Base-by-base conservation (phyloP, 441 rosid genomes). In the Pelargonium cotyledonis region DNA sequence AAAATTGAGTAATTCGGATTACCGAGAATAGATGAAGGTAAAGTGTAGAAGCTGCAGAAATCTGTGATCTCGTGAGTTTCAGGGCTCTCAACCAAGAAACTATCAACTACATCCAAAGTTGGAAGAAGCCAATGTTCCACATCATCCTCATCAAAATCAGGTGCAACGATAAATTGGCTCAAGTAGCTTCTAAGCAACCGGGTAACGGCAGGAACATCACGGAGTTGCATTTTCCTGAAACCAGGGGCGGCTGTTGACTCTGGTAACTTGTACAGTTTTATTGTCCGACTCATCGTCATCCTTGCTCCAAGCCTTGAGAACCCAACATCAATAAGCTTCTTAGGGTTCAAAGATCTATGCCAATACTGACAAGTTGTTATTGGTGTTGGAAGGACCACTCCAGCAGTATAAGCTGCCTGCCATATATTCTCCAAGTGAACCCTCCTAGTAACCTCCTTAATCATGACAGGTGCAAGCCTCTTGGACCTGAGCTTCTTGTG, bases 401-500 rank as follows among this genome's bases (percentile, higher is more conserved):
- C 97, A 16, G 98, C 96, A 0, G 98, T 94, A 72, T 94, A 91
- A 35, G 97, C 96, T 0, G 98, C 98, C 73, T 94, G 98, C 97
- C 97, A 94, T 4, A 87, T 86, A 70, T 89, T 86, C 86, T 94
- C 97, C 85, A 88, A 70, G 65, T 88, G 97, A 78, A 94, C 97
- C 77, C 97, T 84, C 74, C 98, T 85, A 1, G 96, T 88, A 6
- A 94, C 94, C 80, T 94, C 98, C 88, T 94, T 94, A 61, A 94
- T 94, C 97, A 94, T 83, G 23, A 94, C 98, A 2, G 98, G 98
- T 4, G 98, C 96, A 1, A 94, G 90, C 46, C 98, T 83, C 84
- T 91, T 91, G 0, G 97, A 86, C 74, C 98, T 85, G 55, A 94
- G 96, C 85, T 89, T 89, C 89, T 94, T 91, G 75, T 94, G 96